A percentile compares a stretch with the other conserved stretches of the same genome.
Conservation (phyloP, 176 grass and related monocot species). For the Canna indica region DNA sequence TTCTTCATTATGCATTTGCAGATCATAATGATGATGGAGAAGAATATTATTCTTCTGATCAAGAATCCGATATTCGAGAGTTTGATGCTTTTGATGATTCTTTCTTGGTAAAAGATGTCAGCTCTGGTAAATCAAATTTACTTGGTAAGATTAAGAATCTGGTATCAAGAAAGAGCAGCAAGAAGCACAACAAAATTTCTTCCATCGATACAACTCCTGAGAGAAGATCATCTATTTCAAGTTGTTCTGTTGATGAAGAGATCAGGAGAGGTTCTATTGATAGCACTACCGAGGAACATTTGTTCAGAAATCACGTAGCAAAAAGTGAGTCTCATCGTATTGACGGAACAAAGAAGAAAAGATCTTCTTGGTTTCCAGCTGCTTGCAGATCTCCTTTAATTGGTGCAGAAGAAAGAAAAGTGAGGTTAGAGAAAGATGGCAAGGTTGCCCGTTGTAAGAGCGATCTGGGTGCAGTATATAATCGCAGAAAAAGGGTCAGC, state of each 20-base stretch:
- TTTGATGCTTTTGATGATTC: background rate
- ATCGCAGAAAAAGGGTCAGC: background rate
- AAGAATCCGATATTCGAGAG: background rate
- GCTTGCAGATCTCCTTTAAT: background rate
- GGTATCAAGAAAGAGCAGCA: background rate
- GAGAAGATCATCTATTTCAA: background rate
- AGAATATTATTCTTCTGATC: background rate
- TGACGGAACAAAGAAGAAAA: background rate
- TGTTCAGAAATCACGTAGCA: background rate
- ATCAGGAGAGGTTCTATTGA: background rate
- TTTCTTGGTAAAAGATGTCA: background rate
- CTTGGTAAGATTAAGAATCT: constrained; percentile 9
- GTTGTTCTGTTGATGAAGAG: background rate
- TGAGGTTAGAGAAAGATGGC: background rate
- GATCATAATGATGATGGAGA: background rate
- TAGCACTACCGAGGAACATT: background rate
- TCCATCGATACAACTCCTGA: background rate
- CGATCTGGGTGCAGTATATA: background rate
- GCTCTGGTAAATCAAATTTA: background rate
- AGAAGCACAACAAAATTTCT: background rate
- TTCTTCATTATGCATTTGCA: background rate
- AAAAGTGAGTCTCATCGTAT: background rate
- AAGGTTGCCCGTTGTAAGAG: background rate
- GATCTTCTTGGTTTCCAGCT: background rate
- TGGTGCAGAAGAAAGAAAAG: background rate